Conservation (phyloP, 2,329 filamentous ascomycete species). For the Westerdykella sp. region DNA sequence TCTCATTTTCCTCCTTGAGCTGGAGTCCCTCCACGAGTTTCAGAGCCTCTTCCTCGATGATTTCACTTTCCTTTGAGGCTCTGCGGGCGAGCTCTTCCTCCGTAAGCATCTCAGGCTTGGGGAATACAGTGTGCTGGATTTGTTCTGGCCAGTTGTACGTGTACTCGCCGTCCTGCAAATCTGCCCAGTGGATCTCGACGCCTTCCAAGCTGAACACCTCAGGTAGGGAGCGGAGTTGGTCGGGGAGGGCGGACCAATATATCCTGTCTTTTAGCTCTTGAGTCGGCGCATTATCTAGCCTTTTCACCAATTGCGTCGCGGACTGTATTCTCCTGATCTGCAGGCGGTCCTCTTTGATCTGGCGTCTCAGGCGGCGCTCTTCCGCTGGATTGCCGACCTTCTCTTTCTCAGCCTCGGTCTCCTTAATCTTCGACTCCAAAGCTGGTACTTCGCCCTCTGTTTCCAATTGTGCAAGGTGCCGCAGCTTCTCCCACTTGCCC, state of each 20-base stretch:
- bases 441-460: constrained; percentile 1
- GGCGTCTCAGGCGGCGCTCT: constrained; percentile 11
- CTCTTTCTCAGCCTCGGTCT: constrained; percentile 10
- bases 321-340: too few relatives aligned
- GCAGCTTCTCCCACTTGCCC: constrained; percentile 7
- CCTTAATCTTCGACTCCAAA: constrained; percentile 17
- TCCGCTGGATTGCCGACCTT: constrained; percentile 7
- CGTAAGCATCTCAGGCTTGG: not conserved
- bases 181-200: constrained; percentile 29
- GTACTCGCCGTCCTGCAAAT: constrained; percentile 29
- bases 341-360: constrained; percentile 9
- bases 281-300: too few relatives aligned
- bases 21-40: too few relatives aligned
- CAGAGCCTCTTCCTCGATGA: too few relatives aligned
- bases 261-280: too few relatives aligned
- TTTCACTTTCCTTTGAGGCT: too few relatives aligned
- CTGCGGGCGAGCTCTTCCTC: not conserved
- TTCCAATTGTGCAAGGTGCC: not conserved
- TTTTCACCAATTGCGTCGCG: too few relatives aligned
- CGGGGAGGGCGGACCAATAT: too few relatives aligned
- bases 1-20: too few relatives aligned
- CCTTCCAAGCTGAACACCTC: constrained; percentile 21
- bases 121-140: constrained; percentile 8
- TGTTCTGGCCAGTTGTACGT: constrained; percentile 13
- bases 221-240: constrained; percentile 12